Base-by-base conservation (phyloP, 2,329 filamentous ascomycete species). In the Trichoderma sp. region DNA sequence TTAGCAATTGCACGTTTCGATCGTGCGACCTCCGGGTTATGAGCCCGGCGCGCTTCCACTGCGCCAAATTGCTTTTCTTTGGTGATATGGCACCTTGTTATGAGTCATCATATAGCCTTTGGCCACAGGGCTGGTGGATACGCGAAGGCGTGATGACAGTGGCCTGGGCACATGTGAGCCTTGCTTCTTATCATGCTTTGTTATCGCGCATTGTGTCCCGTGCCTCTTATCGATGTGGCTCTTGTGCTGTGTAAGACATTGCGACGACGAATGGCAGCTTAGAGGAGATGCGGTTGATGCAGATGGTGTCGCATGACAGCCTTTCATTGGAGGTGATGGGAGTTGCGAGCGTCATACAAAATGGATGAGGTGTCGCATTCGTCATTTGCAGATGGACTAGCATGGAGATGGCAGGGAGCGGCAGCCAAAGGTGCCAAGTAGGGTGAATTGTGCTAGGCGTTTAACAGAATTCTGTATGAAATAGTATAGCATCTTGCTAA, bases 1-100 rank as follows among this genome's bases (percentile, higher is more conserved):
- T 14, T 82, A 82, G 81, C 81, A 82, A 81, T 81, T 82, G 76
- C 77, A 80, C 79, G 79, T 80, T 81, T 81, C 79, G 79, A 81
- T 81, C 79, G 78, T 80, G 76, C 77, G 79, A 77, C 79, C 79
- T 80, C 79, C 79, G 79, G 79, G 79, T 80, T 80, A 80, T 79
- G 78, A 79, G 78, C 78, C 78, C 78, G 78, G 78, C 74, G 79
- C 79, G 79, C 79, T 80, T 80, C 79, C 79, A 79, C 79, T 80
- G 79, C 79, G 79, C 79, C 79, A 80, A 80, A 80, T 80, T 79
- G 78, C 78, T 79, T 79, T 78, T 72, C 33, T 63, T 63, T 71
- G 74, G 62, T 75, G 74, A 65, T 41, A 66, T 56, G 41, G 41
- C 4, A 6, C 9, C 2, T 11, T 50, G 41, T 4, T 65, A 75